Evolutionary conservation across 1,284 basidiomycete species (phyloP), one percentile per base, ranked within the genome.

Genomic region (Ceratobasidium sp.): DNA sequence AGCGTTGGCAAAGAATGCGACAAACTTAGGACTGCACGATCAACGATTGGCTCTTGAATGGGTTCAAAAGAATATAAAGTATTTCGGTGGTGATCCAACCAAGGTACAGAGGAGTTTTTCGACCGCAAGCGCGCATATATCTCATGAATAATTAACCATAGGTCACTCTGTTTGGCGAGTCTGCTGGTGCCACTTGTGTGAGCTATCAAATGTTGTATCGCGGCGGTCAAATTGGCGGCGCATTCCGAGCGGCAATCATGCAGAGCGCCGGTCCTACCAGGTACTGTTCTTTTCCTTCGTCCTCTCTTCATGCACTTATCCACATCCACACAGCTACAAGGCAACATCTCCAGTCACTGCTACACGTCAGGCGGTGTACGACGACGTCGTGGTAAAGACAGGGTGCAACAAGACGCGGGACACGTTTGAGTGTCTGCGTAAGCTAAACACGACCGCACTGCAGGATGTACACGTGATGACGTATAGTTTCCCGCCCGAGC

Each of bases 61-160:
- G 88, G 84, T 89, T 0, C 84, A 86, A 48, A 70, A 84, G 75
- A 84, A 88, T 79, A 86, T 88, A 68, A 80, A 80, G 50, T 81
- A 82, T 1, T 88, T 88, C 77, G 88, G 88, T 1, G 88, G 88
- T 33, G 84, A 88, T 80, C 81, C 82, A 13, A 77, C 79, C 42
- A 84, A 85, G 80, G 85, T 80, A 40, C 74, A 65, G 33, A 33
- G 33, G 33, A 33, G 33, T 33, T 33, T 33, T 33, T 33, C 4
- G 33, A 33, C 33, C 33, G 33, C 33, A 33, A 33, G 33, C 33
- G 33, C 33, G 33, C 33, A 17, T 69, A 54, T 33, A 13, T 54
- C 23, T 26, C 7, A 15, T 15, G 13, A 61, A 70, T 38, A 33
- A 33, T 33, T 33, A 33, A 33, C 33, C 33, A 33, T 40, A 74